Conservation (phyloP, 345 rosid species). For the Populus alba region DNA sequence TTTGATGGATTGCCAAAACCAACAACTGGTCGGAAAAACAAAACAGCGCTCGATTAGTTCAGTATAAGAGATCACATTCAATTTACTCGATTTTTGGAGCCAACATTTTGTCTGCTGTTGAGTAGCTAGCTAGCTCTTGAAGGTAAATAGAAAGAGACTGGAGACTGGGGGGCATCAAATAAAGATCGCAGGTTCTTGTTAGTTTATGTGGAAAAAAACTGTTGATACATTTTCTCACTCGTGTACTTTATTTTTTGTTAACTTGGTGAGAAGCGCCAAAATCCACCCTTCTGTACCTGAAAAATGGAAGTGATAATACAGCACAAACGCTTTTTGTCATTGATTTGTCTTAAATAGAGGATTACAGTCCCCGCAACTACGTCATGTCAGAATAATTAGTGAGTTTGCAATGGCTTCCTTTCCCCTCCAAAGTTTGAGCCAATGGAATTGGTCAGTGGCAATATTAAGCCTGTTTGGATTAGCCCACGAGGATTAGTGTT, state of each 20-base stretch:
- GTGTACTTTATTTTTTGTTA: neutral
- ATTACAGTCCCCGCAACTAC: neutral
- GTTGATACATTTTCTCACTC: neutral
- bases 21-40: constrained; percentile 18
- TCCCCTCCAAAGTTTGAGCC: neutral
- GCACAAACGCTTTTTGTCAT: neutral
- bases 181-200: neutral
- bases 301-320: neutral
- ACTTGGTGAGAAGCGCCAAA: neutral
- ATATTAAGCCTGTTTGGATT: neutral
- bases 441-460: neutral
- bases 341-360: neutral
- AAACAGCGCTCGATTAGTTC: constrained; percentile 27
- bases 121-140: neutral
- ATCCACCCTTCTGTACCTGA: neutral
- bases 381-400: neutral
- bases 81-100: neutral
- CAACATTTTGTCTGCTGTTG: neutral
- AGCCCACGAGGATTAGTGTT: neutral
- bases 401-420: neutral
- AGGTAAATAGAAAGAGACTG: constrained; percentile 2
- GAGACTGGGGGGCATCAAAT: neutral
- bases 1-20: constrained; percentile 36
- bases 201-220: neutral
- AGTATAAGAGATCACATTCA: neutral